These are phyloP conservation scores for Veloboletus limbatus DNA, from an alignment of 1,284 basidiomycete species.

Conservation along the genomic window DNA sequence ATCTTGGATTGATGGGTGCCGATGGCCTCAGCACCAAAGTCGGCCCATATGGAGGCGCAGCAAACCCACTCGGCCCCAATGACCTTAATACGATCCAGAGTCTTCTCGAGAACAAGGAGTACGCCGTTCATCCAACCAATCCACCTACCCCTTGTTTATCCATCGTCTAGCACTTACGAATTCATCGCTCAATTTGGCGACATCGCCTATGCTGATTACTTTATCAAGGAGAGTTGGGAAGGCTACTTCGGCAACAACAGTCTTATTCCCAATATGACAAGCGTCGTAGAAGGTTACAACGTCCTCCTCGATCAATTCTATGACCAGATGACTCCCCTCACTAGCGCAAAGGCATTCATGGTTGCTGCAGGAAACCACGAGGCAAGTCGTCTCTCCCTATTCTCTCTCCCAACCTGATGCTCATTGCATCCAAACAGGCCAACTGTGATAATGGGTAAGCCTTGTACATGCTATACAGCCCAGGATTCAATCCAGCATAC, in stretches of 20 bases:
- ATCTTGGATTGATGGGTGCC: constrained; percentile 30
- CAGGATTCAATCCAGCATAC: not conserved
- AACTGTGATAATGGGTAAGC: constrained; percentile 30
- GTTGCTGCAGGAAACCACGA: constrained; percentile 28
- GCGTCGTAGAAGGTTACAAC: constrained; percentile 27
- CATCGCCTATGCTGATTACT: constrained; percentile 31
- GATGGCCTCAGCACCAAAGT: constrained; percentile 30
- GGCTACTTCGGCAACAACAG: constrained; percentile 31
- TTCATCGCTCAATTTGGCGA: constrained; percentile 29
- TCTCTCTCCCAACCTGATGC: not conserved
- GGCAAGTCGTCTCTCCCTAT: constrained; percentile 3
- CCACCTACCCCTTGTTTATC: not conserved
- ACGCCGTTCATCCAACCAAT: not conserved
- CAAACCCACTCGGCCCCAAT: constrained; percentile 23
- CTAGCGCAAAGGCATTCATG: constrained; percentile 28
- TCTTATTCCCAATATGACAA: constrained; percentile 28
- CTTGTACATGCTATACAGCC: not conserved
- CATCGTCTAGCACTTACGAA: constrained; percentile 20
- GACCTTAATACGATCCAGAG: constrained; percentile 33
- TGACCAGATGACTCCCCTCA: constrained; percentile 27
- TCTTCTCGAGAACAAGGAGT: constrained; percentile 31
- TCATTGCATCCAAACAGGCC: constrained; percentile 12
- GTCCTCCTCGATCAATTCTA: constrained; percentile 26
- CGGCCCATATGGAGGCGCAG: constrained; percentile 24
- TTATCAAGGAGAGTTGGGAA: constrained; percentile 29